phyloP scores from a whole-genome alignment of 2,329 filamentous ascomycete species.

The Colletotrichum sublineola region DNA sequence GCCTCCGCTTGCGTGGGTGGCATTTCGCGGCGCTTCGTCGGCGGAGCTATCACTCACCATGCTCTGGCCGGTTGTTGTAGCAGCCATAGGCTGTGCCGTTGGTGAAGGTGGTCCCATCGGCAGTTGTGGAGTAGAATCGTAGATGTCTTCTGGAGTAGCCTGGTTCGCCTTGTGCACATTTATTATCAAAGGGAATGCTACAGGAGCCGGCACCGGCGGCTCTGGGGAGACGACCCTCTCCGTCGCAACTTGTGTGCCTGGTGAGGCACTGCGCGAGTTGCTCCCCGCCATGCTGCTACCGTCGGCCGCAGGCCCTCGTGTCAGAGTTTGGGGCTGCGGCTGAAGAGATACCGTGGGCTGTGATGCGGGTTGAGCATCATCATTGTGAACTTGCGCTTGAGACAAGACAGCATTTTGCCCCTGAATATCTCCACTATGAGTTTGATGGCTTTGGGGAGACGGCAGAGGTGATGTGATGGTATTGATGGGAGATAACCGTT shows the following conservation, averaged over 20 bases:
- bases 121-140: conserved; percentile 51
- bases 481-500: background rate
- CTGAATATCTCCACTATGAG: background rate
- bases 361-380: background rate
- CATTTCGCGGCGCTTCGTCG: conserved; percentile 38
- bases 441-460: conserved; percentile 7
- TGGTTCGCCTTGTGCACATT: conserved; percentile 44
- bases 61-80: conserved; percentile 38
- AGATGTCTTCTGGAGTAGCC: conserved; percentile 49
- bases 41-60: conserved; percentile 39
- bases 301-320: conserved; percentile 6
- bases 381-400: background rate
- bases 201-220: conserved; percentile 13
- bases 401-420: background rate
- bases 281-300: background rate
- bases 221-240: conserved; percentile 15
- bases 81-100: conserved; percentile 23
- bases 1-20: conserved; percentile 41
- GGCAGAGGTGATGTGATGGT: background rate
- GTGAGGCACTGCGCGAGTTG: conserved; percentile 1
- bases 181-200: conserved; percentile 28
- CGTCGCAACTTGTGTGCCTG: background rate
- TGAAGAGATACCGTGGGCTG: background rate
- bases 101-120: conserved; percentile 14
- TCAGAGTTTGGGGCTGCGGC: background rate